Conservation (phyloP, 192 early-diverging fungal species). For the Linnemannia elongata region DNA sequence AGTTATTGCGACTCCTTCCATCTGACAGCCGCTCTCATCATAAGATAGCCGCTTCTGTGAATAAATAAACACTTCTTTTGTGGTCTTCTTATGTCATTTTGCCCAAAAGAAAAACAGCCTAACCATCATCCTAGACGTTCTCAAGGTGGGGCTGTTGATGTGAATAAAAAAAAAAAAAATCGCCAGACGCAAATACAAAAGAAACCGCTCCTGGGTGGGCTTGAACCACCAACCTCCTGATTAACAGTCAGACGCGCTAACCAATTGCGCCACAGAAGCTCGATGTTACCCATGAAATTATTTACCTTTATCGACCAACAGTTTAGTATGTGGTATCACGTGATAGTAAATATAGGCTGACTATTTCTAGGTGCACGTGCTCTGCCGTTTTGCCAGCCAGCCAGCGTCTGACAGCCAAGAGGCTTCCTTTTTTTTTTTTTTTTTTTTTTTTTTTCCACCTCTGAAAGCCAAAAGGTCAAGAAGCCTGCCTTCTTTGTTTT, state of each 20-base stretch:
- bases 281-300: not conserved
- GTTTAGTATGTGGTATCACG: not conserved
- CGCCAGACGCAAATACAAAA: slow-evolving; percentile 3
- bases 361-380: not conserved
- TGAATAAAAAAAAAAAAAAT: slow-evolving; percentile 13
- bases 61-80: too few species aligned
- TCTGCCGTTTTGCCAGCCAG: not conserved
- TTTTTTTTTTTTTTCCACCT: not conserved
- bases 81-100: not conserved
- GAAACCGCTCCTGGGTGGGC: slow-evolving; percentile 66
- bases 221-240: slow-evolving; percentile 74
- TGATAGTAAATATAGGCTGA: not conserved
- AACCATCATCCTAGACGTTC: not conserved
- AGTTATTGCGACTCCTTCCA: too few species aligned
- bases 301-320: not conserved
- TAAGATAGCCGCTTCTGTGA: too few species aligned
- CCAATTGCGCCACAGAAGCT: slow-evolving; percentile 71
- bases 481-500: not conserved
- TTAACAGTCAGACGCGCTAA: slow-evolving; percentile 76
- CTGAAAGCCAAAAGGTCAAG: not conserved
- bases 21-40: too few species aligned
- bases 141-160: not conserved
- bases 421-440: not conserved
- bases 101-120: not conserved
- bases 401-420: too few species aligned